Evolutionary conservation across 225 moss, liverwort and hornwort species (phyloP), one percentile per base, ranked within the genome.

Genomic region (Straminergon stramineum): DNA sequence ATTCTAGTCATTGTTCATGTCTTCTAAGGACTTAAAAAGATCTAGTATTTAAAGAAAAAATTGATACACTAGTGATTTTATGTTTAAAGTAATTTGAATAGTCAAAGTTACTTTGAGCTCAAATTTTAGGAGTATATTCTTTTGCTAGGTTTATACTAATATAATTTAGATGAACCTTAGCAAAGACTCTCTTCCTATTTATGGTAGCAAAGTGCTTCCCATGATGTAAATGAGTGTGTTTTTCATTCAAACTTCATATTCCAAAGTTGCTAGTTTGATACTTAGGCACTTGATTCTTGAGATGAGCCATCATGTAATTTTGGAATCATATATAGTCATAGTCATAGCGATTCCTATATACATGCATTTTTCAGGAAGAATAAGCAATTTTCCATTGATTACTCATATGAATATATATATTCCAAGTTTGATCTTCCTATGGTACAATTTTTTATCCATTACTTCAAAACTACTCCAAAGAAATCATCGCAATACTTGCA

Each of bases 261-360:
- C 2, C 30, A 48, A 2, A 31, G 11, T 4, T 7, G 19, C 19
- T 32, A 75, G 2, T 51, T 51, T 31, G 7, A 75, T 27, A 11
- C 4, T 48, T 18, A 48, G 17, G 31, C 6, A 3, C 11, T 30
- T 12, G 32, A 31, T 75, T 32, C 11, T 0, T 0, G 0, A 75
- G 10, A 48, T 51, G 51, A 31, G 11, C 0, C 1, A 11, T 75
- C 12, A 17, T 51, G 11, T 31, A 48, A 51, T 75, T 51, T 75
- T 31, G 0, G 1, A 31, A 4, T 51, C 20, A 20, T 32, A 12
- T 51, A 48, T 17, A 74, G 10, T 45, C 7, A 45, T 45, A 17
- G 7, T 48, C 0, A 43, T 4, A 20, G 6, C 32, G 2, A 18
- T 75, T 48, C 6, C 2, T 48, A 48, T 6, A 7, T 3, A 7